Percentiles rank a stretch among this genome's conserved stretches.
These are phyloP conservation scores for Pythium monospermum DNA, from an alignment of 352 stramenopile species.

Conservation along the genomic window DNA sequence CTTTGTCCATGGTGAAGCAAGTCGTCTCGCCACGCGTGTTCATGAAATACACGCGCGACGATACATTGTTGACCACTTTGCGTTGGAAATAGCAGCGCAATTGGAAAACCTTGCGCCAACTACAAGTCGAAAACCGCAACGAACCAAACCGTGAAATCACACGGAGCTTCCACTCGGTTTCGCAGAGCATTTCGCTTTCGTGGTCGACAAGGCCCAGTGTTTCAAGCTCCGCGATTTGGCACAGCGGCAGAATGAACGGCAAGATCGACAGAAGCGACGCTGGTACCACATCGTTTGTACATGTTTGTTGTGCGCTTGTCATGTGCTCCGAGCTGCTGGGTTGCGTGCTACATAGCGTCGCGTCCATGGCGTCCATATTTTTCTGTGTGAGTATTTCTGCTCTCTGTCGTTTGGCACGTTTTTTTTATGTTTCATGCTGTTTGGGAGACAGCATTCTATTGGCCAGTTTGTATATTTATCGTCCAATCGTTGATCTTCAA, in stretches of 20 bases:
- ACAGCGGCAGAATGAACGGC: constrained; percentile 54
- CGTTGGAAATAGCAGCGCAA: constrained; percentile 57
- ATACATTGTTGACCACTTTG: constrained; percentile 52
- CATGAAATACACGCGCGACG: constrained; percentile 78
- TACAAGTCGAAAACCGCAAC: constrained; percentile 39
- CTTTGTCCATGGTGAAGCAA: constrained; percentile 48
- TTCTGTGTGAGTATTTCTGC: too few species aligned
- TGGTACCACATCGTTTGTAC: too few species aligned
- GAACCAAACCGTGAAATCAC: constrained; percentile 45
- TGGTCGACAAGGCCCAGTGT: constrained; percentile 38
- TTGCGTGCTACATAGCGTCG: too few species aligned
- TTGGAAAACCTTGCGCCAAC: constrained; percentile 64
- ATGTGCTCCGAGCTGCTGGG: too few species aligned
- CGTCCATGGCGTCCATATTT: too few species aligned
- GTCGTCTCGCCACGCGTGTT: constrained; percentile 70
- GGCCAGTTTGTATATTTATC: too few species aligned
- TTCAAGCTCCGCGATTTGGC: constrained; percentile 36
- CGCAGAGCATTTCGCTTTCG: constrained; percentile 37
- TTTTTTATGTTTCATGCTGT: too few species aligned
- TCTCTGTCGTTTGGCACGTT: too few species aligned
- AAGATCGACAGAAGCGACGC: constrained; percentile 27
- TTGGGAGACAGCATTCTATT: too few species aligned
- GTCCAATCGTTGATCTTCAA: constrained; percentile 3
- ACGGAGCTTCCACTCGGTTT: constrained; percentile 61
- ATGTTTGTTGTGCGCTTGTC: too few species aligned